Evolutionary conservation across 2,329 filamentous ascomycete genomes (phyloP), one percentile per base, ranked within the genome.

Genomic region (Fusarium multiceps): DNA sequence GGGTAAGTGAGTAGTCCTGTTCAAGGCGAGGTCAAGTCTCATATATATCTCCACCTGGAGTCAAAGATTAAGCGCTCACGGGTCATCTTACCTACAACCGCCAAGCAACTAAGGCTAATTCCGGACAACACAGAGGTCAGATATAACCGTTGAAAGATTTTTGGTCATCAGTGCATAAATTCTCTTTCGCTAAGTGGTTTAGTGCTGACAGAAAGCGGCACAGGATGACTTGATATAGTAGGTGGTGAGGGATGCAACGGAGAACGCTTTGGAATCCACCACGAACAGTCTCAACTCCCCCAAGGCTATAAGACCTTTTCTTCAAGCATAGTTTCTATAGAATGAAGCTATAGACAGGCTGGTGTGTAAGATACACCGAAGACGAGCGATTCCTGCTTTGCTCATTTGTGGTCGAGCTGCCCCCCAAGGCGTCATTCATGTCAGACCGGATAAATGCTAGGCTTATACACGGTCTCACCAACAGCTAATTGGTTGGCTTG

Each of bases 191-290:
- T 2, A 37, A 4, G 18, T 6, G 34, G 34, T 12, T 50, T 51
- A 57, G 49, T 63, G 60, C 60, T 63, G 37, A 63, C 59, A 25
- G 21, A 14, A 55, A 41, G 47, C 40, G 47, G 56, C 37, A 45
- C 40, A 41, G 27, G 7, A 27, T 41, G 3, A 12, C 11, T 20
- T 8, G 13, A 23, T 37, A 4, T 37, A n/a, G 18, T 18, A 37
- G 34, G 34, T 37, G 34, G 10, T 37, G 34, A n/a, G 18, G 3
- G 34, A 37, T 6, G 4, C 34, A n/a, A 6, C 10, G n/a, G 6
- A 37, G 4, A 6, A 3, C 7, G 6, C 18, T 37, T 18, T 37
- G 18, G 9, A 37, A 37, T 37, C 18, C 18, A 6, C 16, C 9
- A 18, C 10, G 5, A 2, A 28, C 27, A 1, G 2, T 12, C 11